Evolutionary conservation across 768 basidiomycete species (phyloP), one percentile per base, ranked within the genome.

Genomic region (Leccinellum rugosiceps): DNA sequence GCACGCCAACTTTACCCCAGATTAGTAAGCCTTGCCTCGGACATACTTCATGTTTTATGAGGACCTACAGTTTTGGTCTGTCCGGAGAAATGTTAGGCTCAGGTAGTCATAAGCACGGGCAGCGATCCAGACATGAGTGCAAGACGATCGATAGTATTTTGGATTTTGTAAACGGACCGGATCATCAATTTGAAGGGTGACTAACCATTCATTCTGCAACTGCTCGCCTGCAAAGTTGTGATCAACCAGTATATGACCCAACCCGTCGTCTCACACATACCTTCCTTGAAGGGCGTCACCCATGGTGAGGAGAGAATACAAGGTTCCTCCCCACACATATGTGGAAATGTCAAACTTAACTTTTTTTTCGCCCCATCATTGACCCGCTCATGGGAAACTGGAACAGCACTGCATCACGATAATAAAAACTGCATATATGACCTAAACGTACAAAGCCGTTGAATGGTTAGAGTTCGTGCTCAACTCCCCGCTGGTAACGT

Each of bases 1-100:
- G 11, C 52, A 50, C 28, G 28, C 10, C 30, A 31, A 23, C 19
- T 38, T 65, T 68, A 60, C 68, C 58, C 58, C 47, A 51, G 61
- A 58, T 55, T n/a, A 51, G 60, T 17, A 47, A 56, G 43, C 46
- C 65, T 57, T 8, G 58, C 31, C 45, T 6, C 3, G 26, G 26
- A 26, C 26, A 26, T 26, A 26, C 26, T 30, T 30, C n/a, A 30
- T 30, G 30, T 30, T 57, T 61, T 62, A 38, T 13, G n/a, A 30
- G 38, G n/a, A n/a, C n/a, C 38, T 38, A 23, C 26, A 26, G 31
- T 48, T 50, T 51, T n/a, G n/a, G n/a, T n/a, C n/a, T n/a, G n/a
- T n/a, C n/a, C n/a, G n/a, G n/a, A n/a, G n/a, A n/a, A n/a, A n/a
- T n/a, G n/a, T n/a, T n/a, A 9, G 30, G 4, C 25, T 25, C 25